Conservation (phyloP, 257 asterid species). For the Leptodermis oblonga region DNA sequence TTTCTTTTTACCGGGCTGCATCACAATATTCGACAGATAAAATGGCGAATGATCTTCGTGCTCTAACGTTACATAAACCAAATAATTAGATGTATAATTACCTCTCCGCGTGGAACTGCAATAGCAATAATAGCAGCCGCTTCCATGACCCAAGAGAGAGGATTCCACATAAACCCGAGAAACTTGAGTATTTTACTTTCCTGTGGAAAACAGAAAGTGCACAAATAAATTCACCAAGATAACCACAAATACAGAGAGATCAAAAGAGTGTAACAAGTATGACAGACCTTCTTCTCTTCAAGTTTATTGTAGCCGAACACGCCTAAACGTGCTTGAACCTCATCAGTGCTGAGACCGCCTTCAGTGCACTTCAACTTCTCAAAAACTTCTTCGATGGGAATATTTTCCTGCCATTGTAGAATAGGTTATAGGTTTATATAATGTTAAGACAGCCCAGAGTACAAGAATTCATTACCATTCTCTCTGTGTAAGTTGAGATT, state of each 20-base stretch:
- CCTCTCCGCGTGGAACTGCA: conserved; percentile 28
- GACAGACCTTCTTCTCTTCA: conserved; percentile 35
- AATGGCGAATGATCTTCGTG: conserved; percentile 4
- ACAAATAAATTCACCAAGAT: not conserved
- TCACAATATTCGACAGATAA: not conserved
- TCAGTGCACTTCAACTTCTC: conserved; percentile 25
- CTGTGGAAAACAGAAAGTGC: conserved; percentile 5
- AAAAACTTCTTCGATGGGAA: conserved; percentile 34
- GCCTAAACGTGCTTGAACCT: conserved; percentile 22
- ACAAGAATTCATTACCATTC: not conserved
- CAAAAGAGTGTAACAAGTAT: not conserved
- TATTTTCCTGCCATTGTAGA: conserved; percentile 22
- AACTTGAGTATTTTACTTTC: conserved; percentile 34
- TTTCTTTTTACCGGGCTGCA: conserved; percentile 20
- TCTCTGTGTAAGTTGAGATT: not conserved
- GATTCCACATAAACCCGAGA: conserved; percentile 38
- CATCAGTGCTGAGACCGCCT: conserved; percentile 24
- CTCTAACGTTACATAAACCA: not conserved
- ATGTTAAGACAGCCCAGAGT: not conserved
- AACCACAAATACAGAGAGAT: not conserved
- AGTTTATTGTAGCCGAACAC: conserved; percentile 32
- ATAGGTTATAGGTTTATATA: not conserved
- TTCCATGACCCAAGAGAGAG: conserved; percentile 41
- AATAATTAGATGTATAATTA: not conserved
- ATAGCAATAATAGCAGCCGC: conserved; percentile 34